Percentiles rank a stretch among this genome's conserved stretches.
phyloP scores from a whole-genome alignment of 768 basidiomycete genomes.

The Leccinum disarticulatum region DNA sequence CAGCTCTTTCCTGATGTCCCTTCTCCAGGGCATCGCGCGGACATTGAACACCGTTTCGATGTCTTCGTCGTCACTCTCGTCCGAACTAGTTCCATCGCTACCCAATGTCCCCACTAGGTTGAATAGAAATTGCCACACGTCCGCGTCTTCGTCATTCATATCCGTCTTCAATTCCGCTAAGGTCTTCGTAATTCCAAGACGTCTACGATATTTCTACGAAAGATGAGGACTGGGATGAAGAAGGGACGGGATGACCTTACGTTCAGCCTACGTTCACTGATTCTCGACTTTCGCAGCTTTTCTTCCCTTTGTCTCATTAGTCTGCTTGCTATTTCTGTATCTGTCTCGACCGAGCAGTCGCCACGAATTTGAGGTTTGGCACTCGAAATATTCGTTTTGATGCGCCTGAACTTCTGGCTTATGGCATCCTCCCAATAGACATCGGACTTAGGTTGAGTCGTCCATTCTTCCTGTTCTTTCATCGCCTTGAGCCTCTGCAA shows the following conservation, averaged over 20 bases:
- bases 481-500: neutral
- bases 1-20: slow-evolving; percentile 5
- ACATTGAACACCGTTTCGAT: neutral
- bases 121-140: slow-evolving; percentile 1
- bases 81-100: slow-evolving; percentile 8
- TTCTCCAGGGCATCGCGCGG: neutral
- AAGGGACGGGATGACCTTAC: no score
- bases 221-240: no score
- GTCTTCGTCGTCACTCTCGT: slow-evolving; percentile 7
- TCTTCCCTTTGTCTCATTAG: neutral
- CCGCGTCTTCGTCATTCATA: neutral
- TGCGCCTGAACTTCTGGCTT: neutral
- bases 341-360: no score
- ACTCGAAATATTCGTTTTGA: neutral
- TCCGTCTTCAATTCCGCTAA: neutral
- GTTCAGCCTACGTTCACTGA: neutral
- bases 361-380: neutral
- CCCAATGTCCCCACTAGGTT: neutral
- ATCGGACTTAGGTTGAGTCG: neutral
- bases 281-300: neutral
- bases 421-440: slow-evolving; percentile 1
- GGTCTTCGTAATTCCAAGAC: neutral
- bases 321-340: neutral
- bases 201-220: neutral
- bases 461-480: neutral